A percentile compares a stretch with the other conserved stretches of the same genome.
Evolutionary conservation across 2,329 filamentous ascomycete species (phyloP).

Genomic region (Biscogniauxia mediterranea): DNA sequence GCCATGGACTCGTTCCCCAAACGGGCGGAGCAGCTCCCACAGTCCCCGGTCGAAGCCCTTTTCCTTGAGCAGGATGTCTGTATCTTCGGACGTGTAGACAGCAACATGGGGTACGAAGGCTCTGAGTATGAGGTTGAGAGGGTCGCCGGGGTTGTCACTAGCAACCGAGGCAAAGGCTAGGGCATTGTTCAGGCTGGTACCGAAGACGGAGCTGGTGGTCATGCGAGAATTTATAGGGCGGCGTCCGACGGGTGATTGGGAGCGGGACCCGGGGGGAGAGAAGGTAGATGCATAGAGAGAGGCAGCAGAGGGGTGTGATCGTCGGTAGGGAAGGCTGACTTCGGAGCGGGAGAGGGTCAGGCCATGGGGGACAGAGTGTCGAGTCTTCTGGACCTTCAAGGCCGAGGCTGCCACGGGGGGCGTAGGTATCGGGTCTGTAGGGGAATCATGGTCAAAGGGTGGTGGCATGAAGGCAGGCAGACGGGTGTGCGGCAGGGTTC

Average conservation of each 20-base stretch:
- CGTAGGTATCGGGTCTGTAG: slow-evolving; percentile 66
- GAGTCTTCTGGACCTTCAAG: slow-evolving; percentile 59
- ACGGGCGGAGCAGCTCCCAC: slow-evolving; percentile 82
- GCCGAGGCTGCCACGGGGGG: slow-evolving; percentile 64
- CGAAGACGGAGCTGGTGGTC: slow-evolving; percentile 59
- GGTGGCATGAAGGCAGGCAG: slow-evolving; percentile 27
- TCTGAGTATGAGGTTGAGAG: slow-evolving; percentile 68
- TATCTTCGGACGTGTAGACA: slow-evolving; percentile 83
- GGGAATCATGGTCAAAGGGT: slow-evolving; percentile 38
- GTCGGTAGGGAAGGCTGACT: slow-evolving; percentile 51
- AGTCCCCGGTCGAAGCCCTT: slow-evolving; percentile 85
- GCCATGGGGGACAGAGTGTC: slow-evolving; percentile 52
- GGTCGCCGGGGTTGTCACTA: slow-evolving; percentile 50
- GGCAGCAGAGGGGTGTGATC: slow-evolving; percentile 57
- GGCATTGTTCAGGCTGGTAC: slow-evolving; percentile 42
- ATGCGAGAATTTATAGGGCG: slow-evolving; percentile 56
- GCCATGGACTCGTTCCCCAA: slow-evolving; percentile 83
- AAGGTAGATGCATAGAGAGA: slow-evolving; percentile 64
- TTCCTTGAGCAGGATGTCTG: slow-evolving; percentile 71
- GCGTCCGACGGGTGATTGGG: slow-evolving; percentile 64
- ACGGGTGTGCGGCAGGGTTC: slow-evolving; percentile 5
- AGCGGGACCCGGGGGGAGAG: slow-evolving; percentile 65
- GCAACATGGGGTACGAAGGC: slow-evolving; percentile 89
- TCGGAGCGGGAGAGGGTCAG: slow-evolving; percentile 51
- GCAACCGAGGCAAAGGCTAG: slow-evolving; percentile 41